These are phyloP conservation scores for Sphaerulina populicola DNA, from an alignment of 2,329 filamentous ascomycete genomes.

Conservation along the genomic window DNA sequence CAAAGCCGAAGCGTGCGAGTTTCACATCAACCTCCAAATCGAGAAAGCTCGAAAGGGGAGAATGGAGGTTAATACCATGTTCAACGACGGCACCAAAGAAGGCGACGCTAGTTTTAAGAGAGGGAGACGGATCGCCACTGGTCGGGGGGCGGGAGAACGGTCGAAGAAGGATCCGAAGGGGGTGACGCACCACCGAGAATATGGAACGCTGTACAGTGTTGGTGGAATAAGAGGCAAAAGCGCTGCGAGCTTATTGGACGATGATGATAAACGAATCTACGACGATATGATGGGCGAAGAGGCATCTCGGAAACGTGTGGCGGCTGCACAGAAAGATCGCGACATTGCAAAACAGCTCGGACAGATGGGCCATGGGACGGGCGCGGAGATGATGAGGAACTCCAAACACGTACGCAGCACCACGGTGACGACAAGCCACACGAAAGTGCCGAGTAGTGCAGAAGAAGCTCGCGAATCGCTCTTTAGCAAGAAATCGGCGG, in stretches of 20 bases:
- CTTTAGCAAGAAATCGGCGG: constrained; percentile 24
- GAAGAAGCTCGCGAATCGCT: constrained; percentile 21
- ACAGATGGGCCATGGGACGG: constrained; percentile 55
- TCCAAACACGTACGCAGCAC: constrained; percentile 19
- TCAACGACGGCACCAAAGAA: constrained; percentile 13
- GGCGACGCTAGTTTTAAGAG: constrained; percentile 6
- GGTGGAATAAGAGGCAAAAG: constrained; percentile 31
- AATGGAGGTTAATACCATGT: constrained; percentile 71
- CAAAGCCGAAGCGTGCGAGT: constrained; percentile 86
- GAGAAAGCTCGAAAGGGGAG: constrained; percentile 59
- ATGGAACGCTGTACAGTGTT: constrained; percentile 42
- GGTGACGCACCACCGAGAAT: constrained; percentile 48
- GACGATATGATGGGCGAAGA: constrained; percentile 50
- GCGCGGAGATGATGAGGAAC: constrained; percentile 59
- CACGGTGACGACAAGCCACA: constrained; percentile 10
- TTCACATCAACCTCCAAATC: constrained; percentile 75
- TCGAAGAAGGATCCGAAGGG: constrained; percentile 34
- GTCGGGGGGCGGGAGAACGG: constrained; percentile 10
- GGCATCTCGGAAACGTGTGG: constrained; percentile 55
- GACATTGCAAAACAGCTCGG: constrained; percentile 63
- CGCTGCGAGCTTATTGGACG: constrained; percentile 57
- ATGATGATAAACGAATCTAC: constrained; percentile 49
- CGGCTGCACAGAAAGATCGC: constrained; percentile 61
- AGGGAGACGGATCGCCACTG: constrained; percentile 7
- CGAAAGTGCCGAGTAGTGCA: constrained; percentile 8